Base-by-base conservation (phyloP, 164 flowering plant species). In the Kingdonia uniflora region DNA sequence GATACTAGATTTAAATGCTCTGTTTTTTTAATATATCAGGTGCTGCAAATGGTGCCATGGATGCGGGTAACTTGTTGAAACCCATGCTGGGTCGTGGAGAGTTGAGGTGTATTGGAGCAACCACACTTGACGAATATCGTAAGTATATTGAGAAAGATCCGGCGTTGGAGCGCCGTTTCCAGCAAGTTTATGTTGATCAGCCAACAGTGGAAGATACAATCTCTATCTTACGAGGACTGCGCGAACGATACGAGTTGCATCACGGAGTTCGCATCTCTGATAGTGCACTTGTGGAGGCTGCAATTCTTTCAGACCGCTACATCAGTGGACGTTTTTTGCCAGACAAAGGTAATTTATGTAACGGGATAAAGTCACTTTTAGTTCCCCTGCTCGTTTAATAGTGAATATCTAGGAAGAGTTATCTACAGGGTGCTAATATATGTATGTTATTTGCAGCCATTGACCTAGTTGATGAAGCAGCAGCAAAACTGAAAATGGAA, bases 391-490 rank as follows among this genome's bases (percentile, higher is more conserved):
- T 29, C 35, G 35, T 29, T 29, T 29, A 4, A 29, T 29, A 29
- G 35, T 29, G 35, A 29, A 29, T 8, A 3, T 29, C 35, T 29
- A 29, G 4, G 4, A 8, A 29, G n/a, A 29, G 35, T 29, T 29
- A 8, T 29, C 35, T 6, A 35, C 22, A 11, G 11, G 12, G 13
- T 13, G 55, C 55, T 52, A 40, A 52, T 52, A 21, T 52, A 14
- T 12, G 14, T 11, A 24, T 49, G 47, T 42, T 19, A 2, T 14
- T 52, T 52, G 43, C 55, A 52, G 55, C 55, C 19, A 52, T 52
- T 52, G 55, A 52, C 37, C 26, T 52, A 38, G 55, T 52, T 52
- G 55, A 52, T 39, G 55, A 52, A 42, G 55, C 55, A 52, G 55
- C 55, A 33, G 55, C 55, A 1, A 52, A 52, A 52, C 22, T 52